These are phyloP conservation scores for Penicillium sp. DNA, from an alignment of 2,329 filamentous ascomycete genomes.

Conservation along the genomic window DNA sequence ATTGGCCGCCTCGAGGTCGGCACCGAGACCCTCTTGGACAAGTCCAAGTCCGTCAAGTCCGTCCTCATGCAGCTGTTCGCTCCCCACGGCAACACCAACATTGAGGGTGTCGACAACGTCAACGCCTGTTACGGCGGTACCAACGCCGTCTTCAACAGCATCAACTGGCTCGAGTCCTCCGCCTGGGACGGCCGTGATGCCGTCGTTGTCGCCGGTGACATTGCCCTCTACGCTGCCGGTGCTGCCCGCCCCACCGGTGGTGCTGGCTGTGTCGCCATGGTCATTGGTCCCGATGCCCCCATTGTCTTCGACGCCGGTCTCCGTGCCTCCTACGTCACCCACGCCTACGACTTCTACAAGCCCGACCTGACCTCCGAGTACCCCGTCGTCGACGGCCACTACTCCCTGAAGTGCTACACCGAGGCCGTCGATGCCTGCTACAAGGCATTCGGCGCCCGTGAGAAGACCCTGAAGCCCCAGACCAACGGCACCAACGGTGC, in stretches of 20 bases:
- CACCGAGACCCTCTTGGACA: conserved; percentile 83
- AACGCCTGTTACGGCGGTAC: conserved; percentile 88
- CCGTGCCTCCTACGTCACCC: conserved; percentile 77
- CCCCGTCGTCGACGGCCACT: conserved; percentile 81
- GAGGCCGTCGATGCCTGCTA: conserved; percentile 80
- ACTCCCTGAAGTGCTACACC: conserved; percentile 78
- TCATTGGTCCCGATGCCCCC: conserved; percentile 76
- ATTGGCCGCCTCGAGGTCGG: conserved; percentile 82
- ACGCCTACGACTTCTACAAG: conserved; percentile 91
- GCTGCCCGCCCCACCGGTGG: conserved; percentile 79
- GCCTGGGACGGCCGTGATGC: conserved; percentile 82
- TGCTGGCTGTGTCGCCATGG: conserved; percentile 75
- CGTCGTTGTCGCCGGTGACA: conserved; percentile 78
- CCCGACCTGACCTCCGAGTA: conserved; percentile 85
- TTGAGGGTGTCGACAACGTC: conserved; percentile 80
- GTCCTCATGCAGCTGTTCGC: conserved; percentile 85
- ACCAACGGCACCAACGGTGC: conserved; percentile 53
- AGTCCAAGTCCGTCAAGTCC: conserved; percentile 88
- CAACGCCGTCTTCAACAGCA: conserved; percentile 77
- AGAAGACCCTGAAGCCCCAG: conserved; percentile 58
- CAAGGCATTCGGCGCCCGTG: conserved; percentile 75
- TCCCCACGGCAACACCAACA: conserved; percentile 70
- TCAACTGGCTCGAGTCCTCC: conserved; percentile 86
- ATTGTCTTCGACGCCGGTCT: conserved; percentile 76
- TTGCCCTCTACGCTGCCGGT: conserved; percentile 83